These are phyloP conservation scores for Candida loeiensis DNA, from an alignment of 805 yeast species.

Conservation along the genomic window DNA sequence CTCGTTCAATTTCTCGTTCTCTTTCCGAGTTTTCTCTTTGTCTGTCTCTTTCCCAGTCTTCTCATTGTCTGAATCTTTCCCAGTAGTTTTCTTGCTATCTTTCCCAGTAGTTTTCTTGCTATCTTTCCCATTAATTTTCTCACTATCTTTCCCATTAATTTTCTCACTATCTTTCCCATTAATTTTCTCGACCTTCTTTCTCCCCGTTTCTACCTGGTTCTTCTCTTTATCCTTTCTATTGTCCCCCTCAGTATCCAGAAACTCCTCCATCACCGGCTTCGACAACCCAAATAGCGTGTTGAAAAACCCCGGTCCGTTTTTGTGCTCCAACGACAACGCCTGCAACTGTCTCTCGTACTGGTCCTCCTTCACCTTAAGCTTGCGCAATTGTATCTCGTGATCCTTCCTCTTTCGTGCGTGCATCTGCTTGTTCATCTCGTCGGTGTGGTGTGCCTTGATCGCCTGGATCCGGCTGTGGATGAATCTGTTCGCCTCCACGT, in stretches of 20 bases:
- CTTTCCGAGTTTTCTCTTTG: too few species aligned
- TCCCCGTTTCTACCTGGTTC: neutral
- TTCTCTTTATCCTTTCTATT: neutral
- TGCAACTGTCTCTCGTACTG: constrained; percentile 32
- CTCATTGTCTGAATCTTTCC: too few species aligned
- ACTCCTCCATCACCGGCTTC: neutral
- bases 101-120: neutral
- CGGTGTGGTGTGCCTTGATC: constrained; percentile 36
- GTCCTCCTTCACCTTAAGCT: constrained; percentile 36
- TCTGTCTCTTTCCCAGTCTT: too few species aligned
- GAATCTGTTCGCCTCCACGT: constrained; percentile 34
- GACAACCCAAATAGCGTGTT: constrained; percentile 29
- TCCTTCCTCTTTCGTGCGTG: constrained; percentile 38
- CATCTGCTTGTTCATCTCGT: constrained; percentile 34
- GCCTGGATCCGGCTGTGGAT: constrained; percentile 37
- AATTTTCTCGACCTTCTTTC: neutral
- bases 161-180: constrained; percentile 2
- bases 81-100: too few species aligned
- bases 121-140: neutral
- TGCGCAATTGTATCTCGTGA: constrained; percentile 35
- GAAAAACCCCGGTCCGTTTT: constrained; percentile 22
- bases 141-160: constrained; percentile 2
- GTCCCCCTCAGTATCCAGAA: neutral
- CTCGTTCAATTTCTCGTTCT: too few species aligned
- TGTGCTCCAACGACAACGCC: constrained; percentile 23